These are phyloP conservation scores for Trichoderma gracile DNA, from an alignment of 2,329 filamentous ascomycete species.

Conservation along the genomic window DNA sequence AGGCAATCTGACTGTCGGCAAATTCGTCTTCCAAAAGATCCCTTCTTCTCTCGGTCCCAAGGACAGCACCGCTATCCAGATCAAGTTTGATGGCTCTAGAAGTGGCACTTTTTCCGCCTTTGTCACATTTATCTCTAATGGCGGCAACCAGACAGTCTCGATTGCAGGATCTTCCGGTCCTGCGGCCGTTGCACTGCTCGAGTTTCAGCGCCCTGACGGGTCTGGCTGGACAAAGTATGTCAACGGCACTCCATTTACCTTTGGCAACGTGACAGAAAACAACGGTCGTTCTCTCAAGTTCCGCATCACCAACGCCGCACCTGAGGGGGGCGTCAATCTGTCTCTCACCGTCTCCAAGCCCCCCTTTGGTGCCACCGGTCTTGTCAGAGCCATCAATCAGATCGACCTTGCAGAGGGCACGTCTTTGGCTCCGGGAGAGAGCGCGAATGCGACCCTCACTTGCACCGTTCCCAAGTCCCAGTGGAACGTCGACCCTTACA, in stretches of 20 bases:
- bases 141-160: constrained; percentile 51
- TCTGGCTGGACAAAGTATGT: constrained; percentile 52
- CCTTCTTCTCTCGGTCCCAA: constrained; percentile 48
- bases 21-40: constrained; percentile 51
- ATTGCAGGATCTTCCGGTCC: constrained; percentile 53
- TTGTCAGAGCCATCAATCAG: constrained; percentile 56
- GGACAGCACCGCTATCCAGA: constrained; percentile 41
- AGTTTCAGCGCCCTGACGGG: constrained; percentile 57
- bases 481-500: constrained; percentile 56
- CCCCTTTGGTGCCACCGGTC: constrained; percentile 56
- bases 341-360: constrained; percentile 62
- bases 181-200: constrained; percentile 50
- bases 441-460: constrained; percentile 52
- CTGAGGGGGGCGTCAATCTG: constrained; percentile 47
- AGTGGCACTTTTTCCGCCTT: constrained; percentile 53
- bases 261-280: constrained; percentile 58
- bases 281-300: constrained; percentile 50
- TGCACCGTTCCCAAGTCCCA: constrained; percentile 59
- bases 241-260: constrained; percentile 49
- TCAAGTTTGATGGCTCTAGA: constrained; percentile 49
- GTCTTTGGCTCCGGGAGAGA: constrained; percentile 50
- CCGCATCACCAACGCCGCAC: constrained; percentile 55
- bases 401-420: constrained; percentile 61
- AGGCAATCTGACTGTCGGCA: constrained; percentile 44
- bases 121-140: constrained; percentile 49